Evolutionary conservation across 129 eudicot genomes (phyloP).

Genomic region (Escallonia rubra): DNA sequence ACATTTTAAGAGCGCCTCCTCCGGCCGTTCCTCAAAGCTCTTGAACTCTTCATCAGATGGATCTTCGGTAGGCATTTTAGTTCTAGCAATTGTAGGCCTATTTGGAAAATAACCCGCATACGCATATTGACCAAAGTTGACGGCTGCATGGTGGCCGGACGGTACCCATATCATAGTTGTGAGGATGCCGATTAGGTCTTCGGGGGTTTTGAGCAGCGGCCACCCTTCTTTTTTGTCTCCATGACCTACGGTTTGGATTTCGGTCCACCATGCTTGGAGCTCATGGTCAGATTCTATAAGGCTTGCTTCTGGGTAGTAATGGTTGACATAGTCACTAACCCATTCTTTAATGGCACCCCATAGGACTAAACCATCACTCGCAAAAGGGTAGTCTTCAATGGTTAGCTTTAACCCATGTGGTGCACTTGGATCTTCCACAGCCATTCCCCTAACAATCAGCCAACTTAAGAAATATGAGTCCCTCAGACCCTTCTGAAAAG

Average conservation of each 20-base stretch:
- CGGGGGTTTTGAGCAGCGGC: conserved; percentile 27
- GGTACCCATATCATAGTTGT: conserved; percentile 42
- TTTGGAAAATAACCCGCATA: conserved; percentile 44
- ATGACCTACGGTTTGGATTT: conserved; percentile 37
- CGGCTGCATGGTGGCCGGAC: conserved; percentile 49
- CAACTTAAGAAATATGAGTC: too few relatives aligned
- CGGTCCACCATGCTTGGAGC: conserved; percentile 58
- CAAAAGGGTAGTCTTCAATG: conserved; percentile 52
- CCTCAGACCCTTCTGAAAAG: too few relatives aligned
- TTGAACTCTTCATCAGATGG: too few relatives aligned
- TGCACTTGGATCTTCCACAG: conserved; percentile 22
- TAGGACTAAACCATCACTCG: conserved; percentile 41
- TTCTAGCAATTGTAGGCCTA: conserved; percentile 25
- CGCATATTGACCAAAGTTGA: conserved; percentile 46
- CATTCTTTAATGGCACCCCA: conserved; percentile 47
- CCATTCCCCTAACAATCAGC: conserved; percentile 35
- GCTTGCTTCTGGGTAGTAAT: conserved; percentile 25
- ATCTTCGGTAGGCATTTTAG: too few relatives aligned
- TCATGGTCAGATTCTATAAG: conserved; percentile 32
- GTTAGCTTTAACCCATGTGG: conserved; percentile 31
- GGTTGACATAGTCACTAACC: conserved; percentile 32
- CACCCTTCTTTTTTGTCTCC: conserved; percentile 54
- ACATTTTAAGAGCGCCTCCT: too few relatives aligned
- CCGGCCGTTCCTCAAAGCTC: too few relatives aligned
- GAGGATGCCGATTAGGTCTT: conserved; percentile 20